These are phyloP conservation scores for Candida multigemmis DNA, from an alignment of 805 yeast species.

Conservation along the genomic window DNA sequence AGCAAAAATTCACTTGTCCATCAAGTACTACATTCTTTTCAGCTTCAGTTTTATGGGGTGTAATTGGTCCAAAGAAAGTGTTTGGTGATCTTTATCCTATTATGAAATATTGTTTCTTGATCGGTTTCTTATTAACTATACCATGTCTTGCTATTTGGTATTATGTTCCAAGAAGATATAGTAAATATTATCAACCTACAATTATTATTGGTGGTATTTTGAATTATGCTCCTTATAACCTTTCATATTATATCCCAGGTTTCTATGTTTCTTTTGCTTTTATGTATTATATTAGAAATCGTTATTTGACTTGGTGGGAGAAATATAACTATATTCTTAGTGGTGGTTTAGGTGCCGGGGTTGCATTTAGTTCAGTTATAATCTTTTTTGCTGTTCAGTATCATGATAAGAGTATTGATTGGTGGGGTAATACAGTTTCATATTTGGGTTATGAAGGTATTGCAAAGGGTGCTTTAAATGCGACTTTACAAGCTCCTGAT, in stretches of 20 bases:
- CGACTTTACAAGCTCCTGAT: too few species aligned
- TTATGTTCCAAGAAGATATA: slow-evolving; percentile 6
- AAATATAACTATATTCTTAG: slow-evolving; percentile 19
- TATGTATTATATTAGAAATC: slow-evolving; percentile 13
- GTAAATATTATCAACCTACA: slow-evolving; percentile 17
- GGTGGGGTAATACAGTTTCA: slow-evolving; percentile 14
- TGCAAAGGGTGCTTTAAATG: too few species aligned
- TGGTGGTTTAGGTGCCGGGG: slow-evolving; percentile 15
- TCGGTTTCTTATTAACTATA: slow-evolving; percentile 12
- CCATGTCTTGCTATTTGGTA: slow-evolving; percentile 8
- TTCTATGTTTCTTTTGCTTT: slow-evolving; percentile 10
- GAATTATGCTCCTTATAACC: slow-evolving; percentile 17
- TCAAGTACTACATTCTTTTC: slow-evolving; percentile 38
- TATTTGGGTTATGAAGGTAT: slow-evolving; percentile 23
- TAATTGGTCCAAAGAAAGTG: slow-evolving; percentile 39
- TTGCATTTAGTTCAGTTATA: slow-evolving; percentile 17
- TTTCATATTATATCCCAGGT: slow-evolving; percentile 14
- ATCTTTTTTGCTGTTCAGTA: slow-evolving; percentile 22
- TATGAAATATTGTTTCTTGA: slow-evolving; percentile 16
- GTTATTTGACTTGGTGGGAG: slow-evolving; percentile 16
- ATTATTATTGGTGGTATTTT: slow-evolving; percentile 16
- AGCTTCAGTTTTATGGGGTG: slow-evolving; percentile 49
- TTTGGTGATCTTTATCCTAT: slow-evolving; percentile 16
- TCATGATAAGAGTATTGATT: slow-evolving; percentile 10
- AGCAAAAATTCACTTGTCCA: slow-evolving; percentile 27